Evolutionary conservation across 164 flowering plant genomes (phyloP).

Genomic region (Aristolochia contorta): DNA sequence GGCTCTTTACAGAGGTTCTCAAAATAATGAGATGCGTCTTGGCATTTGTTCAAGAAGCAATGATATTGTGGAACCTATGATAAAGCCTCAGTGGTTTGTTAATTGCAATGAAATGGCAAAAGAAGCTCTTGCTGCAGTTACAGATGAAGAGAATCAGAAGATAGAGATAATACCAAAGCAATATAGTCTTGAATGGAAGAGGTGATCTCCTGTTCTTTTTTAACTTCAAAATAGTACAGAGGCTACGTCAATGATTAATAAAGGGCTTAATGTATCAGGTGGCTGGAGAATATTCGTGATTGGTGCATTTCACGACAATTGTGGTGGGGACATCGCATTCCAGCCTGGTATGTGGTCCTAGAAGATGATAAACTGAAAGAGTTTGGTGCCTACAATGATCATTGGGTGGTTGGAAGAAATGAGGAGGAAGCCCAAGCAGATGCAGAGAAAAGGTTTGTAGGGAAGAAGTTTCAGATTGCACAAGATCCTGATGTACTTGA

Average conservation of each 20-base stretch:
- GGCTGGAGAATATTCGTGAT: constrained; percentile 93
- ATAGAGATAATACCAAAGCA: constrained; percentile 83
- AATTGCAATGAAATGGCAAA: constrained; percentile 63
- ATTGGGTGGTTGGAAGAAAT: constrained; percentile 86
- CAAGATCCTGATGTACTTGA: constrained; percentile 98
- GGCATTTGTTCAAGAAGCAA: constrained; percentile 88
- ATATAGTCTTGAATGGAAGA: constrained; percentile 87
- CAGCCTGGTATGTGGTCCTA: constrained; percentile 87
- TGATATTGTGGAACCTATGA: constrained; percentile 92
- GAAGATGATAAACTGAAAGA: constrained; percentile 73
- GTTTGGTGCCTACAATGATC: constrained; percentile 65
- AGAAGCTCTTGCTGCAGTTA: constrained; percentile 76
- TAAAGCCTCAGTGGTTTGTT: constrained; percentile 96
- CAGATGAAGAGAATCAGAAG: constrained; percentile 41
- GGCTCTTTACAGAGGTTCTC: constrained; percentile 73
- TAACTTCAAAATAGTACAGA: background rate
- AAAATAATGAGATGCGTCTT: constrained; percentile 88
- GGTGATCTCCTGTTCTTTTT: constrained; percentile 27
- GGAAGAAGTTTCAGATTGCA: constrained; percentile 57
- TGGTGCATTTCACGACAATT: constrained; percentile 99
- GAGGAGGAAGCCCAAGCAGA: constrained; percentile 59
- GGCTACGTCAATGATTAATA: background rate
- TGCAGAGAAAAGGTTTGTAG: constrained; percentile 41
- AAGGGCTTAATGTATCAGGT: constrained; percentile 36
- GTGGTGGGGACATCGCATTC: constrained; percentile 99